These are phyloP conservation scores for Sporobolomyces phaffii DNA, from an alignment of 768 basidiomycete species.

Conservation along the genomic window DNA sequence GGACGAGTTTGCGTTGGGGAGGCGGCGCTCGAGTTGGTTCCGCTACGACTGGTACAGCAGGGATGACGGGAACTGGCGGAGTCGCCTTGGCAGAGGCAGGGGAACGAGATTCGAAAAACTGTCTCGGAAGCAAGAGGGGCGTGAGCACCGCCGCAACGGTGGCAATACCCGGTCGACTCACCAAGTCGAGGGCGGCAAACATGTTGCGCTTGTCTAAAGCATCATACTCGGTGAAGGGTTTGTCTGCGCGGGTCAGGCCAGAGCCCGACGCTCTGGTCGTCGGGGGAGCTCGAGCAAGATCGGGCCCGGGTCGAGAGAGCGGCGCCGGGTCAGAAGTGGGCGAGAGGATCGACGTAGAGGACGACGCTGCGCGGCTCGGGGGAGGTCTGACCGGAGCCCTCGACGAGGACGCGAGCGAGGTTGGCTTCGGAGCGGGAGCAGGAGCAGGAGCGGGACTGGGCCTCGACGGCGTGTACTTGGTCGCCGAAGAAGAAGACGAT, in stretches of 20 bases:
- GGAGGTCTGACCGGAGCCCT: background rate
- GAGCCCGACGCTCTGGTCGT: background rate
- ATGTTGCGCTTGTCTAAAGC: slow-evolving; percentile 19
- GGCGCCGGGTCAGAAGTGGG: background rate
- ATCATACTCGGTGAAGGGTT: slow-evolving; percentile 23
- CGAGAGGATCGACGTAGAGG: background rate
- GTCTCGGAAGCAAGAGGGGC: background rate
- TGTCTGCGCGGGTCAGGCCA: background rate
- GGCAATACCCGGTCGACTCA: background rate
- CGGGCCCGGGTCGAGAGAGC: background rate
- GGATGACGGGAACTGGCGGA: no score
- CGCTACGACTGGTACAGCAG: no score
- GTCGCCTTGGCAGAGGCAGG: background rate
- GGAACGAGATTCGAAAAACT: background rate
- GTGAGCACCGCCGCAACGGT: no score
- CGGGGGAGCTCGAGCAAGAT: background rate
- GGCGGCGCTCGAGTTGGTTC: no score
- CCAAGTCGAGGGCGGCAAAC: slow-evolving; percentile 20
- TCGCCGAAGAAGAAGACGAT: background rate
- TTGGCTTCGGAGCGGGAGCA: background rate
- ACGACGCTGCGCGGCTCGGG: background rate
- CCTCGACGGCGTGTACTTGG: slow-evolving; percentile 2
- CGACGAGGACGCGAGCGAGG: background rate
- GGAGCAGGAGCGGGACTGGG: slow-evolving; percentile 1
- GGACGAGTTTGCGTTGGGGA: background rate